Evolutionary conservation across 192 early-diverging fungal species (phyloP), one percentile per base, ranked within the genome.

Genomic region (Linnemannia hyalina): DNA sequence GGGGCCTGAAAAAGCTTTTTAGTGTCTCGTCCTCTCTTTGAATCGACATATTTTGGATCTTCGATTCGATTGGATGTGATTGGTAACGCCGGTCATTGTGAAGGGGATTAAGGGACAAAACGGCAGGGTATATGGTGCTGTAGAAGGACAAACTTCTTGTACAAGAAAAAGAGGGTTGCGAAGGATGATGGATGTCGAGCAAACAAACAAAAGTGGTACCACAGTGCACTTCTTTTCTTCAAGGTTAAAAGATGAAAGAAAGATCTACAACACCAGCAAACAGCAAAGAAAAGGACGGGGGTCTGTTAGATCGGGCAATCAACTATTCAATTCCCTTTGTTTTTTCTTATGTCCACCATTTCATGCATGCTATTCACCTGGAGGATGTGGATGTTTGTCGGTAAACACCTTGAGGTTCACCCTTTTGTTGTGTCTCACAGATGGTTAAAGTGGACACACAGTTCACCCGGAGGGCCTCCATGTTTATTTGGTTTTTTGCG

Each of bases 201-300:
- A 32, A 60, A 76, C 26, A 76, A 76, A 47, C 36, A 63, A 76
- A 76, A 65, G 36, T 41, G 74, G 9, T 22, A 42, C 20, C 15
- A 76, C 49, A 22, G 22, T 36, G 23, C 38, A 40, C 38, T 40
- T 40, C 38, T 40, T 40, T 40, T 3, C 38, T 18, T 9, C 72
- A 52, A 73, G 41, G 35, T 42, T 23, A 35, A 36, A 38, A 40
- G 38, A 15, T 20, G 20, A 41, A 35, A 23, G 10, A 29, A 15
- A 32, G 46, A 49, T 32, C 46, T 23, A 49, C 72, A 42, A 32
- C 15, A 26, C 3, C 42, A 40, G 47, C 20, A 6, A 46, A 15
- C 38, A 15, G 9, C 44, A 46, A 46, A 46, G 1, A 15, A 46
- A 1, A 46, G 44, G 9, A 16, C 2, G 49, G 35, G 44, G 44